A percentile compares a stretch with the other conserved stretches of the same genome.
Evolutionary conservation across 352 stramenopile genomes (phyloP).

Genomic region (Pythium graminicola): DNA sequence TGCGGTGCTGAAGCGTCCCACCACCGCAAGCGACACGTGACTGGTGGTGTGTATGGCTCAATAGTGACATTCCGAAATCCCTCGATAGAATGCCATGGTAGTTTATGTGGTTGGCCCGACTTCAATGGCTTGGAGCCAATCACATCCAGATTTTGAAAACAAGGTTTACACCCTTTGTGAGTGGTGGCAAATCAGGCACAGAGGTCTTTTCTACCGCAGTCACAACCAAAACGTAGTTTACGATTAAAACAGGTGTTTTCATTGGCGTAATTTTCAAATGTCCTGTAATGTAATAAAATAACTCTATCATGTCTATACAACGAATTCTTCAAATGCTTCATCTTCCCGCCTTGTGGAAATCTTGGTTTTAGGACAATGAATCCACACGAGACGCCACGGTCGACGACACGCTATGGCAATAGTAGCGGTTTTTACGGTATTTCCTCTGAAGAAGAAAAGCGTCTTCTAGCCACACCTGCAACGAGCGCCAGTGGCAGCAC

Average conservation of each 20-base stretch:
- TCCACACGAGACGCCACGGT: slow-evolving; percentile 18
- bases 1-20: slow-evolving; percentile 1
- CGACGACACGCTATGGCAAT: slow-evolving; percentile 1
- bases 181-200: no score
- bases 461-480: slow-evolving; percentile 18
- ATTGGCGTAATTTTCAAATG: no score
- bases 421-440: slow-evolving; percentile 18
- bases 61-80: neutral
- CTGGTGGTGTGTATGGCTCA: slow-evolving; percentile 21
- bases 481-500: slow-evolving; percentile 12
- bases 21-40: slow-evolving; percentile 8
- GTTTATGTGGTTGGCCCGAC: no score
- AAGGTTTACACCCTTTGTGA: neutral
- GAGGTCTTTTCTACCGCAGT: no score
- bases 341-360: slow-evolving; percentile 15
- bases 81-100: no score
- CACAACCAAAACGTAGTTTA: no score
- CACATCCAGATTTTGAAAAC: neutral
- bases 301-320: no score
- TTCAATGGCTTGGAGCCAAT: neutral
- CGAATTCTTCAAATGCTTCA: no score
- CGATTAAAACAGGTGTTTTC: no score
- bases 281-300: no score
- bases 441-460: slow-evolving; percentile 15
- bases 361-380: slow-evolving; percentile 14